Conservation (phyloP, 352 stramenopile genomes). For the Globisporangium paddicum region DNA sequence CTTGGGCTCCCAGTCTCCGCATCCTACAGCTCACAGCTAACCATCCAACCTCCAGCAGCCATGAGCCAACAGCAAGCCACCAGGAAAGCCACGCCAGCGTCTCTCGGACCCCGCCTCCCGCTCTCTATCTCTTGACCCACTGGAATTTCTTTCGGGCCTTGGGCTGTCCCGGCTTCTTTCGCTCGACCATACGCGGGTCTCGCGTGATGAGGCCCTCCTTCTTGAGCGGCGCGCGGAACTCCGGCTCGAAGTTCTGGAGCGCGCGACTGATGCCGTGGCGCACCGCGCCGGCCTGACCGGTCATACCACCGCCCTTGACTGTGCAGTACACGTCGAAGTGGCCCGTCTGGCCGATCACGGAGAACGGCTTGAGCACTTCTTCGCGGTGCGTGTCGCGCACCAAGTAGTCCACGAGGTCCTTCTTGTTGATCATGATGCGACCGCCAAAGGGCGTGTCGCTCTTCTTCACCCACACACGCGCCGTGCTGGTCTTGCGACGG, state of each 20-base stretch:
- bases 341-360: constrained; percentile 63
- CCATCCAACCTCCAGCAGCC: neutral
- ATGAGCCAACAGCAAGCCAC: neutral
- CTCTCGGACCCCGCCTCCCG: neutral
- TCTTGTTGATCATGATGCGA: constrained; percentile 92
- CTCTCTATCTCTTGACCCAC: constrained; percentile 96
- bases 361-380: constrained; percentile 81
- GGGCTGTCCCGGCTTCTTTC: constrained; percentile 94
- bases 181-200: constrained; percentile 95
- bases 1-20: neutral
- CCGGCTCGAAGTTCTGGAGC: constrained; percentile 93
- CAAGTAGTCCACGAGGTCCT: constrained; percentile 93
- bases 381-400: constrained; percentile 87
- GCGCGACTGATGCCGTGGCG: constrained; percentile 91
- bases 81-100: neutral
- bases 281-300: constrained; percentile 92
- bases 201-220: constrained; percentile 90
- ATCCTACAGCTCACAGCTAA: neutral
- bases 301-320: constrained; percentile 91
- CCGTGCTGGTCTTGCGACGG: constrained; percentile 92
- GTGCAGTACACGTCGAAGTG: constrained; percentile 91
- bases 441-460: constrained; percentile 69
- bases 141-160: constrained; percentile 98
- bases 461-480: constrained; percentile 93
- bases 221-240: constrained; percentile 91